These are phyloP conservation scores for Arctium minus DNA, from an alignment of 129 eudicot genomes.

Conservation along the genomic window DNA sequence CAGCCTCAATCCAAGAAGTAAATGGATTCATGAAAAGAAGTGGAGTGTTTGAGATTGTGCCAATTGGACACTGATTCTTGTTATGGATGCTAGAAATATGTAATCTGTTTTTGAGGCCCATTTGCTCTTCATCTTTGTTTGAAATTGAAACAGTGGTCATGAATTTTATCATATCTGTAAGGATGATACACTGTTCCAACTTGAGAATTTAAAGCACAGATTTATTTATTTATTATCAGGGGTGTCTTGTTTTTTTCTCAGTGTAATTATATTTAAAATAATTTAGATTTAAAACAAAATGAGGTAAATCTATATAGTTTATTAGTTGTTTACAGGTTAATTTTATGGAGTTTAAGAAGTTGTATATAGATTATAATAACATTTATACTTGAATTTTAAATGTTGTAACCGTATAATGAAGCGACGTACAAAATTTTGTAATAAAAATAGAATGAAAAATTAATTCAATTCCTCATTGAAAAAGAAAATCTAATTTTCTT, in stretches of 20 bases:
- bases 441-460: too few species aligned
- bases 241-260: background rate
- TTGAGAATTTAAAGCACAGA: conserved; percentile 4
- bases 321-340: too few species aligned
- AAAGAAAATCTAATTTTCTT: too few species aligned
- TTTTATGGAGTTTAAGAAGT: too few species aligned
- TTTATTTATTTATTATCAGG: background rate
- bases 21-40: background rate
- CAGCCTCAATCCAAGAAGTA: conserved; percentile 54
- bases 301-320: too few species aligned
- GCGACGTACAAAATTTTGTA: too few species aligned
- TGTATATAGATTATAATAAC: too few species aligned
- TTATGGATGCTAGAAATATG: conserved; percentile 13
- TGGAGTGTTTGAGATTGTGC: conserved; percentile 13
- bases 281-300: too few species aligned
- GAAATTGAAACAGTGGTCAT: conserved; percentile 14
- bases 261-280: too few species aligned
- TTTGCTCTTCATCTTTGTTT: conserved; percentile 26
- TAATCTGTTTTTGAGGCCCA: conserved; percentile 17
- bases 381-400: too few species aligned
- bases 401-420: too few species aligned
- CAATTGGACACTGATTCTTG: conserved; percentile 29
- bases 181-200: conserved; percentile 23
- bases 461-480: too few species aligned
- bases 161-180: conserved; percentile 18